Percentiles rank a stretch among this genome's conserved stretches.
Conservation (phyloP, 2,329 filamentous ascomycete species). For the Emergomyces orientalis region DNA sequence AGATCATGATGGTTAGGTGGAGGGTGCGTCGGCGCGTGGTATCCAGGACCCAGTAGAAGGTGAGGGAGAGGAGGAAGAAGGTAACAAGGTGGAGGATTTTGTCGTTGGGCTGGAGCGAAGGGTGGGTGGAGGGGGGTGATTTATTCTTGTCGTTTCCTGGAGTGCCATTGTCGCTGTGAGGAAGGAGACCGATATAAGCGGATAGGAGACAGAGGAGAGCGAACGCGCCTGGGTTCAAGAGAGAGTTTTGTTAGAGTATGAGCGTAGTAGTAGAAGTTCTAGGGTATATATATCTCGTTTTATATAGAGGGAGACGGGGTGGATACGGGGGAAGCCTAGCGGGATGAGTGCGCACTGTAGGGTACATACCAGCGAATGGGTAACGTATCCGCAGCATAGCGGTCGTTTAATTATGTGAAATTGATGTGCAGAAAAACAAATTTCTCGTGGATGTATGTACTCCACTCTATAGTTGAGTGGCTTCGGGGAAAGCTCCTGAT, state of each 20-base stretch:
- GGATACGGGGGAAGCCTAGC: not conserved
- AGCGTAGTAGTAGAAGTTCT: not conserved
- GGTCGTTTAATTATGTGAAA: constrained; percentile 2
- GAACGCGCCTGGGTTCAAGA: constrained; percentile 49
- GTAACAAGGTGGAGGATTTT: constrained; percentile 79
- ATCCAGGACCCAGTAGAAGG: constrained; percentile 97
- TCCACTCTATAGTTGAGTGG: not conserved
- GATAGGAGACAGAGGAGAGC: constrained; percentile 59
- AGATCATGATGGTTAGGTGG: constrained; percentile 72
- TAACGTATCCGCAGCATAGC: constrained; percentile 70
- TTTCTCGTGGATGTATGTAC: not conserved
- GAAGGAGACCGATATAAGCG: constrained; percentile 70
- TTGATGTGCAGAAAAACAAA: not conserved
- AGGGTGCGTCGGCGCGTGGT: constrained; percentile 75
- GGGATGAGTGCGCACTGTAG: not conserved
- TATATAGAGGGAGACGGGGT: constrained; percentile 13
- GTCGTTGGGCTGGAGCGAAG: constrained; percentile 60
- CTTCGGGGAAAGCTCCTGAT: not conserved
- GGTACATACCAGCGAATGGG: constrained; percentile 69
- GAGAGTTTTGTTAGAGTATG: constrained; percentile 15
- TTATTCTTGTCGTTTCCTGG: constrained; percentile 17
- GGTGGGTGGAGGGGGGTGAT: constrained; percentile 32
- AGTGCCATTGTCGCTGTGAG: constrained; percentile 28
- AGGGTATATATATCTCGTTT: not conserved
- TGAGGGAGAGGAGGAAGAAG: constrained; percentile 75